Conservation (phyloP, 2,329 filamentous ascomycete species). For the Fusarium cyanostomum region DNA sequence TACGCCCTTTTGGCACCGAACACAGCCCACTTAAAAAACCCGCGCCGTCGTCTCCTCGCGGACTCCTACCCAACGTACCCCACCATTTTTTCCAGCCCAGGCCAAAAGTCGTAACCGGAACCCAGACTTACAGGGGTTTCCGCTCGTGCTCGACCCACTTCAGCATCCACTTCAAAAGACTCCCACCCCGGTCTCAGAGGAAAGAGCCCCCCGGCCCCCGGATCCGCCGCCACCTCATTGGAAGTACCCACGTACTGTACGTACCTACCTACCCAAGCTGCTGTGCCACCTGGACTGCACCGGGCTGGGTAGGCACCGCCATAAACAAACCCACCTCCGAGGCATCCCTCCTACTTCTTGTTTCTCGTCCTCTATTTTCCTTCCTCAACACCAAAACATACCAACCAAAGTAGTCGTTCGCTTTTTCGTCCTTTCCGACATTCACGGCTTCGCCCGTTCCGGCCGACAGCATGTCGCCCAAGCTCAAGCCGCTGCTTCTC, state of each 20-base stretch:
- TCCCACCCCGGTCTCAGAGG: slow-evolving; percentile 28
- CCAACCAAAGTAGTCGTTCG: slow-evolving; percentile 24
- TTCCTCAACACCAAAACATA: slow-evolving; percentile 23
- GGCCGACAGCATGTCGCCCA: slow-evolving; percentile 55
- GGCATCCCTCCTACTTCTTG: slow-evolving; percentile 36
- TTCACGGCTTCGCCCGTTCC: slow-evolving; percentile 37
- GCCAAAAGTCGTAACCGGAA: slow-evolving; percentile 36
- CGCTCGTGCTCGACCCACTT: slow-evolving; percentile 27
- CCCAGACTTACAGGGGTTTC: slow-evolving; percentile 16
- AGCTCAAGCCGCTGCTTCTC: slow-evolving; percentile 63
- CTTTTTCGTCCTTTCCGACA: slow-evolving; percentile 24
- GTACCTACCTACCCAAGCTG: slow-evolving; percentile 26
- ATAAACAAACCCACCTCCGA: slow-evolving; percentile 35
- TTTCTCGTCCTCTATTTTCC: slow-evolving; percentile 16
- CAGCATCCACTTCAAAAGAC: slow-evolving; percentile 10
- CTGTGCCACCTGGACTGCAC: slow-evolving; percentile 33
- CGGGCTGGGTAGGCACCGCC: slow-evolving; percentile 27
- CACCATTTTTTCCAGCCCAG: slow-evolving; percentile 26
- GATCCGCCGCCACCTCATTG: slow-evolving; percentile 39
- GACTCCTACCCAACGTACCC: slow-evolving; percentile 34
- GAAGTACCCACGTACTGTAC: slow-evolving; percentile 10
- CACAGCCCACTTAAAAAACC: slow-evolving; percentile 28
- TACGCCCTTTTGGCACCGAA: slow-evolving; percentile 9
- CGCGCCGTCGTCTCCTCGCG: slow-evolving; percentile 5
- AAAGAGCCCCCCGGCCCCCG: slow-evolving; percentile 27